Conservation (phyloP, 768 basidiomycete species). For the Termitomyces heimii region DNA sequence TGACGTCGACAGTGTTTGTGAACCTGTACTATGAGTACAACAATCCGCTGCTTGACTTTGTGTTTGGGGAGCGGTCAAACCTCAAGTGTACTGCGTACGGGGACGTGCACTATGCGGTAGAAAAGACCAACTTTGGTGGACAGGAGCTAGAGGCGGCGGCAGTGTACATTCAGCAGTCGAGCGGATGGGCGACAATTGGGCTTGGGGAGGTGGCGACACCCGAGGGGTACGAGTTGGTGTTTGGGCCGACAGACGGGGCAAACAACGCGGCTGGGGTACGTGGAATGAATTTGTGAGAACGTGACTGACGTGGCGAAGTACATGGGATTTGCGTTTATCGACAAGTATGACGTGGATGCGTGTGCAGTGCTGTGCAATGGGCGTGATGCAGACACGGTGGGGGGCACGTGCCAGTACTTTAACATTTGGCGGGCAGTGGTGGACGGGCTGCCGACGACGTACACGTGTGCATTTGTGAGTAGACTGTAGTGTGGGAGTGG, state of each 20-base stretch:
- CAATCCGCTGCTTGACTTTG: slow-evolving; percentile 33
- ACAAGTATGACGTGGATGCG: slow-evolving; percentile 39
- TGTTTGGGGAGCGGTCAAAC: slow-evolving; percentile 33
- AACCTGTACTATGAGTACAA: slow-evolving; percentile 47
- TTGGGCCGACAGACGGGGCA: slow-evolving; percentile 39
- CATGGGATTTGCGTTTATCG: slow-evolving; percentile 46
- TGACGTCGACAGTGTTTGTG: slow-evolving; percentile 31
- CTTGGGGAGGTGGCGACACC: slow-evolving; percentile 32
- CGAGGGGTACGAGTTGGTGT: slow-evolving; percentile 39
- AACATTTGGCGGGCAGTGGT: slow-evolving; percentile 50
- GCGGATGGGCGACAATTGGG: slow-evolving; percentile 31
- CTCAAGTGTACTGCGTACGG: slow-evolving; percentile 43
- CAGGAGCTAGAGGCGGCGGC: slow-evolving; percentile 32
- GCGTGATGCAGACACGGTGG: slow-evolving; percentile 32
- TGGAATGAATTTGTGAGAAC: not conserved
- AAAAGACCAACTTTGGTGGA: slow-evolving; percentile 41
- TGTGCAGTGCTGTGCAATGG: slow-evolving; percentile 40
- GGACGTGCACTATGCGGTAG: slow-evolving; percentile 33
- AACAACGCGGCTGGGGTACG: slow-evolving; percentile 27
- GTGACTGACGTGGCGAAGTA: slow-evolving; percentile 26
- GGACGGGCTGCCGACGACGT: slow-evolving; percentile 38
- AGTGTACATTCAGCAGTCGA: slow-evolving; percentile 38
- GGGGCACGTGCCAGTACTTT: slow-evolving; percentile 45
- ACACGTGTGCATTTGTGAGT: slow-evolving; percentile 44
- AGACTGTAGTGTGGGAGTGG: too few relatives aligned